Base-by-base conservation (phyloP, 169 alveolate species). In the Cytauxzoon felis region DNA sequence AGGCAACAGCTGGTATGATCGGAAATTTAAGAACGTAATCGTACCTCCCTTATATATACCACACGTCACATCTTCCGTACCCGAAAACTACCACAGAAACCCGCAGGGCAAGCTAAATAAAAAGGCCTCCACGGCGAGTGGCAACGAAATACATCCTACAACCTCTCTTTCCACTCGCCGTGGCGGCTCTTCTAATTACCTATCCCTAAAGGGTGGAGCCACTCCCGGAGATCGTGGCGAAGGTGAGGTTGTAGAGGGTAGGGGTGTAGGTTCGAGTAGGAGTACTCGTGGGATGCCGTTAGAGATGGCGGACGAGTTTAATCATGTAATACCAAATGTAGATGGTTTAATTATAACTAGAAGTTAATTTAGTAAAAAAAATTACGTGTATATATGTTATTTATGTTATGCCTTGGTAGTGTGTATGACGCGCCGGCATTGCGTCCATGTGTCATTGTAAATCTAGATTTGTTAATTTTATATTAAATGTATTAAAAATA, bases 241-340 rank as follows among this genome's bases (percentile, higher is more conserved):
- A n/a, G n/a, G n/a, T n/a, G n/a, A n/a, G 30, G 19, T 36, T 5
- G 65, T 57, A 13, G 13, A 8, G 45, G 56, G 64, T 0, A 8
- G 36, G n/a, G n/a, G n/a, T n/a, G n/a, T n/a, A n/a, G n/a, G n/a
- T n/a, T n/a, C n/a, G n/a, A n/a, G n/a, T n/a, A n/a, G n/a, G n/a
- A n/a, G n/a, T n/a, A n/a, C n/a, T n/a, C n/a, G n/a, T n/a, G 69
- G 69, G 0, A 75, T 71, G 5, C 82, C 82, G 13, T 43, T 71
- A 34, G 63, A 45, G 27, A 33, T 61, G 73, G 82, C 82, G 42
- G 82, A 61, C 60, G 23, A 43, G 3, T 50, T 71, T 9, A 52
- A 29, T 8, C 56, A 71, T 2, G 36, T 9, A 8, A 11, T 49
- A 29, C 81, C 81, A 40, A 26, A 42, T 2, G 58, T 65, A 6